Conservation (phyloP, 1,284 basidiomycete genomes). For the Neotropicomus parvogracilis region DNA sequence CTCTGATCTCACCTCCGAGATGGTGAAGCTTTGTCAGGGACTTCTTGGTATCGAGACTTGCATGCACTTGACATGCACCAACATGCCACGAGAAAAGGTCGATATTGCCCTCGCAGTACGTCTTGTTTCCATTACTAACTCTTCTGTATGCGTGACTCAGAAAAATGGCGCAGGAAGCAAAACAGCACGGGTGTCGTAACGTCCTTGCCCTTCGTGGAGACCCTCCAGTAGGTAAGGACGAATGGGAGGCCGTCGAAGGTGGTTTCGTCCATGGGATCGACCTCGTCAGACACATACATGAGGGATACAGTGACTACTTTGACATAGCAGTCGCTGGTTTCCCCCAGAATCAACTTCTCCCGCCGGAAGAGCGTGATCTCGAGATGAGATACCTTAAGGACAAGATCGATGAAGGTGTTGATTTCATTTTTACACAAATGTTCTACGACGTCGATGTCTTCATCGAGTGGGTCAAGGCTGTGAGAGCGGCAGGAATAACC, state of each 20-base stretch:
- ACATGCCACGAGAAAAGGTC: slow-evolving; percentile 94
- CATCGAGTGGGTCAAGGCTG: slow-evolving; percentile 79
- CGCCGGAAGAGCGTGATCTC: slow-evolving; percentile 69
- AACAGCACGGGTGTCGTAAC: slow-evolving; percentile 88
- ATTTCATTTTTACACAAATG: slow-evolving; percentile 95
- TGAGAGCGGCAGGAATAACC: slow-evolving; percentile 84
- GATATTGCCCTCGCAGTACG: slow-evolving; percentile 82
- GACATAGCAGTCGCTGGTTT: slow-evolving; percentile 92
- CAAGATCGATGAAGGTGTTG: slow-evolving; percentile 83
- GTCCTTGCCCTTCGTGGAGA: slow-evolving; percentile 95
- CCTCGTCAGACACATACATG: slow-evolving; percentile 83
- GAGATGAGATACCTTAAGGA: slow-evolving; percentile 88
- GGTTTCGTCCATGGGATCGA: slow-evolving; percentile 90
- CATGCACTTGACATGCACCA: slow-evolving; percentile 98
- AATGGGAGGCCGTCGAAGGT: slow-evolving; percentile 87
- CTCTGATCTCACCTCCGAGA: slow-evolving; percentile 88
- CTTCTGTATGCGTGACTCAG: slow-evolving; percentile 11
- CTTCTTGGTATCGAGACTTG: slow-evolving; percentile 93
- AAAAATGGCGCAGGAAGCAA: slow-evolving; percentile 71
- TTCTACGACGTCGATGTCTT: slow-evolving; percentile 91
- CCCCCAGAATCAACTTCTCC: slow-evolving; percentile 69
- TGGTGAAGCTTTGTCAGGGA: slow-evolving; percentile 93
- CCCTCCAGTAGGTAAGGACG: slow-evolving; percentile 82
- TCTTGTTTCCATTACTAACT: slow-evolving; percentile 20
- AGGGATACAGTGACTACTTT: slow-evolving; percentile 84